Percentiles rank a stretch among this genome's conserved stretches.
Conservation (phyloP, 805 yeast species). For the Ogataea chonburiensis region DNA sequence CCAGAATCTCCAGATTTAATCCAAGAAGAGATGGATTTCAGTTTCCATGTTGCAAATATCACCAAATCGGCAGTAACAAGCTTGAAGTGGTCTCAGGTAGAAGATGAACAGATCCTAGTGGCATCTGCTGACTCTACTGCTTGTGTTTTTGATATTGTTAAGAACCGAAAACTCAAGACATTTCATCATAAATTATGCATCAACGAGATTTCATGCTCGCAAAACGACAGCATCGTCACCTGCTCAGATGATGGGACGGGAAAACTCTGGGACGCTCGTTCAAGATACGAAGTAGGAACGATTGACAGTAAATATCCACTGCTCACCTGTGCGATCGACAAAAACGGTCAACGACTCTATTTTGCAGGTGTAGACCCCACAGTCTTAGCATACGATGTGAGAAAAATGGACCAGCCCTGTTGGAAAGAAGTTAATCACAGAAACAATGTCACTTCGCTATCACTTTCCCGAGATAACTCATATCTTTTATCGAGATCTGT, state of each 20-base stretch:
- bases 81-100: constrained; percentile 48
- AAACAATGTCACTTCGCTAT: constrained; percentile 57
- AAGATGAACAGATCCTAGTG: constrained; percentile 44
- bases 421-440: constrained; percentile 47
- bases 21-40: constrained; percentile 17
- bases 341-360: constrained; percentile 44
- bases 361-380: constrained; percentile 69
- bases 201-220: constrained; percentile 49
- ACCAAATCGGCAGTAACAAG: constrained; percentile 68
- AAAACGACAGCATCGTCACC: constrained; percentile 39
- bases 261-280: constrained; percentile 63
- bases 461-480: constrained; percentile 42
- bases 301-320: constrained; percentile 51
- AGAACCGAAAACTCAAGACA: constrained; percentile 55
- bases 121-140: constrained; percentile 63
- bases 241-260: constrained; percentile 67
- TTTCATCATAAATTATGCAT: constrained; percentile 42
- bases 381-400: constrained; percentile 57
- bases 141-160: constrained; percentile 59
- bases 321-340: constrained; percentile 44
- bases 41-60: constrained; percentile 12
- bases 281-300: constrained; percentile 40
- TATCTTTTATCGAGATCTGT: constrained; percentile 49
- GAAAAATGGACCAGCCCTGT: constrained; percentile 40
- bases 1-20: constrained; percentile 16